Evolutionary conservation across 176 grass and related monocot genomes (phyloP).

Genomic region (Typha latifolia): DNA sequence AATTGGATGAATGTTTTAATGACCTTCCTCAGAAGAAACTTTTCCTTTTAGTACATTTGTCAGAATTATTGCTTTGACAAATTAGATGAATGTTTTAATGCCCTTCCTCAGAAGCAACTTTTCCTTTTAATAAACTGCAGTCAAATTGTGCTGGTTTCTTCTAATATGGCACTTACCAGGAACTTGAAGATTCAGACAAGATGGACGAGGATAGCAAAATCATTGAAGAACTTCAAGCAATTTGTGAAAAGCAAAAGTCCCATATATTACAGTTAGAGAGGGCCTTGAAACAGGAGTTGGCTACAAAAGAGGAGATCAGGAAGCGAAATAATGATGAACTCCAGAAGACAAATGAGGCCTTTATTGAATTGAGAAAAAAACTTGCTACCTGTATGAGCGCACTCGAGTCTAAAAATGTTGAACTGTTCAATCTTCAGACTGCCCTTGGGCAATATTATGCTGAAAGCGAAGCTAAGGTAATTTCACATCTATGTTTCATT

Average conservation of each 20-base stretch:
- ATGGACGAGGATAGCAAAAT: constrained; percentile 82
- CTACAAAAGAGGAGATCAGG: constrained; percentile 61
- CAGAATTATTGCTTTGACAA: neutral
- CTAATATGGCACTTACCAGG: constrained; percentile 34
- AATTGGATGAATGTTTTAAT: neutral
- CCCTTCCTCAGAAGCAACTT: neutral
- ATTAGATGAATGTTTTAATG: neutral
- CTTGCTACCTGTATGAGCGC: constrained; percentile 61
- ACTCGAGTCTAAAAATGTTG: constrained; percentile 78
- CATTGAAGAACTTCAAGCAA: constrained; percentile 64
- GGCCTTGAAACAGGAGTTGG: constrained; percentile 54
- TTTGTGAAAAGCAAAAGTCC: constrained; percentile 56
- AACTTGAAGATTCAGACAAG: constrained; percentile 93
- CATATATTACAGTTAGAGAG: constrained; percentile 80
- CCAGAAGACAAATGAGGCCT: constrained; percentile 63
- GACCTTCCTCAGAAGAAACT: neutral
- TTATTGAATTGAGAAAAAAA: constrained; percentile 69
- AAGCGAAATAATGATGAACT: constrained; percentile 54
- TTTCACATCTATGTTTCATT: neutral
- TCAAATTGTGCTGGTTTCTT: neutral
- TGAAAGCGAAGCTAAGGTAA: constrained; percentile 90
- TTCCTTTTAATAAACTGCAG: neutral
- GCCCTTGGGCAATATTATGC: constrained; percentile 99
- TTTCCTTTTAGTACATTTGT: neutral
- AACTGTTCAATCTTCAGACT: constrained; percentile 93